Percentiles rank a stretch among this genome's conserved stretches.
These are phyloP conservation scores for Symbiodinium natans DNA, from an alignment of 73 alveolate species.

Conservation along the genomic window DNA sequence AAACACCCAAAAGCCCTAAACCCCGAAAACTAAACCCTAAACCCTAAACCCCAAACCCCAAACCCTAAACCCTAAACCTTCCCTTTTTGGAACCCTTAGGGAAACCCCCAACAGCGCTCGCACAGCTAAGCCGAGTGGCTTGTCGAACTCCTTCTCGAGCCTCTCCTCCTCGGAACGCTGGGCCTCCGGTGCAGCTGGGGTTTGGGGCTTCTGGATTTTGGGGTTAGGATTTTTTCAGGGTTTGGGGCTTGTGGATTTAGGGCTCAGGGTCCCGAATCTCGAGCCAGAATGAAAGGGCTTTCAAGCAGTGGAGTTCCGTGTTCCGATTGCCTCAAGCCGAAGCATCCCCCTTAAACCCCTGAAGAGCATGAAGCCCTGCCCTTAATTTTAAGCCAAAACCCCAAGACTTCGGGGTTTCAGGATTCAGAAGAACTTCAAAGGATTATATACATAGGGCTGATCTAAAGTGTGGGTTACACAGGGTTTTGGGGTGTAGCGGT, in stretches of 20 bases:
- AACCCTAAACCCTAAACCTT: neutral
- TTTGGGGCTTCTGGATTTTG: neutral
- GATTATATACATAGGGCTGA: no score
- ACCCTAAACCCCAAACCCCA: neutral
- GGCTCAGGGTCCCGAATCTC: neutral
- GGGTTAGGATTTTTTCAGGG: neutral
- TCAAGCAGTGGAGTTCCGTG: no score
- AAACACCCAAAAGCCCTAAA: no score
- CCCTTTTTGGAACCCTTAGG: neutral
- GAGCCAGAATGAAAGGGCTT: no score
- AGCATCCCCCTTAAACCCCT: no score
- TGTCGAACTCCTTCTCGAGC: slow-evolving; percentile 68
- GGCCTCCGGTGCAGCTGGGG: neutral
- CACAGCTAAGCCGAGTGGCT: neutral
- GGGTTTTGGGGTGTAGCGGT: neutral
- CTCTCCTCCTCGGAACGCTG: slow-evolving; percentile 86
- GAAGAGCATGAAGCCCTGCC: no score
- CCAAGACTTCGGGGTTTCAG: no score
- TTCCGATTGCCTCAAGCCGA: no score
- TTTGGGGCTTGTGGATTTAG: neutral
- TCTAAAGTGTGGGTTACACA: no score
- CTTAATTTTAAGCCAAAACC: no score
- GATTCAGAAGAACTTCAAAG: no score
- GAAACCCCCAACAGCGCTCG: neutral
- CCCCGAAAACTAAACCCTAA: neutral